phyloP scores from a whole-genome alignment of 2,329 filamentous ascomycete genomes.

The Endoconidiophora polonica region DNA sequence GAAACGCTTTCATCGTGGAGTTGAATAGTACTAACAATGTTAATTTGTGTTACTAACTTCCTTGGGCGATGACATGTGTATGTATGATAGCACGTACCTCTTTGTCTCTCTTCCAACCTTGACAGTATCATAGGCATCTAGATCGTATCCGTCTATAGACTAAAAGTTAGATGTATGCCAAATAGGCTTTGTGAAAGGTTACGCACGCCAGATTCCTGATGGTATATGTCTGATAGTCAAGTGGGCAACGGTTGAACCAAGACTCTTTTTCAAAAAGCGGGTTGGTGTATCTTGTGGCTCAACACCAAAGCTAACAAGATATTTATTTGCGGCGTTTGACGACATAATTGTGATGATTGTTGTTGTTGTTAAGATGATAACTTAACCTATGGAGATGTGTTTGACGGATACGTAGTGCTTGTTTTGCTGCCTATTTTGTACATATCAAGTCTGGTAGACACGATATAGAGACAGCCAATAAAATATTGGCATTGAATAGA shows the following conservation, averaged over 20 bases:
- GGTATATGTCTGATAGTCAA: constrained; percentile 1
- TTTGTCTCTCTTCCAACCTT: constrained; percentile 6
- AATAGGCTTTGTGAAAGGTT: background rate
- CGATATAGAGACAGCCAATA: background rate
- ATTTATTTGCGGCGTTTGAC: too few species aligned
- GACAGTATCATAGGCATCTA: constrained; percentile 1
- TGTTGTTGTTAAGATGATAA: too few species aligned
- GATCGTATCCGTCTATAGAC: constrained; percentile 6
- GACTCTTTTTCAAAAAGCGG: background rate
- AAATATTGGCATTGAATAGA: constrained; percentile 1
- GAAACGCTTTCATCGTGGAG: constrained; percentile 9
- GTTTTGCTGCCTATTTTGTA: too few species aligned
- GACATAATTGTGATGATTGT: too few species aligned
- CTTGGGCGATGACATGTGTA: background rate
- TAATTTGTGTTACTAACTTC: background rate
- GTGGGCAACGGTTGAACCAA: background rate
- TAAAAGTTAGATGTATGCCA: background rate
- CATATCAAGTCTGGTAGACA: too few species aligned
- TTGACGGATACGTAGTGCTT: too few species aligned
- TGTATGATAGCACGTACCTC: constrained; percentile 1
- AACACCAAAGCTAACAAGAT: too few species aligned
- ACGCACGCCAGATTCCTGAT: constrained; percentile 7
- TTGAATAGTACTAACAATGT: constrained; percentile 3
- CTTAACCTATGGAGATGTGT: too few species aligned
- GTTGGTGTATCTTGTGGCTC: too few species aligned